phyloP scores from a whole-genome alignment of 176 grass and related monocot genomes.

The Neostapfia colusana region DNA sequence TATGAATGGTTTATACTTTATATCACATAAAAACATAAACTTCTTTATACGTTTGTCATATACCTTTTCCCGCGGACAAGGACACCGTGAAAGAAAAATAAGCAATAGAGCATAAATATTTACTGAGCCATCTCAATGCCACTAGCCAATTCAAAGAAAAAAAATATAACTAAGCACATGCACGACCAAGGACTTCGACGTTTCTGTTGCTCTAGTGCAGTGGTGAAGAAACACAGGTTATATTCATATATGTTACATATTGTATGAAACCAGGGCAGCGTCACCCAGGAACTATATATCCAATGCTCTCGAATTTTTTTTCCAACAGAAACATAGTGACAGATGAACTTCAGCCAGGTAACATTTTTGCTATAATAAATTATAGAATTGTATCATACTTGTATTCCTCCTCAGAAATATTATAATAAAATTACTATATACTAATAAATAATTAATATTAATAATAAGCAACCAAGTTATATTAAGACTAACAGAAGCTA shows the following conservation, averaged over 20 bases:
- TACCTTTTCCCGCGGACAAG: neutral
- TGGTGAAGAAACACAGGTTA: constrained; percentile 16
- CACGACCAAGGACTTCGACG: neutral
- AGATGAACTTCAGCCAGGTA: neutral
- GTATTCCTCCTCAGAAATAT: neutral
- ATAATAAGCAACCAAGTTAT: constrained; percentile 25
- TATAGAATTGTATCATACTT: neutral
- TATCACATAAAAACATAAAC: neutral
- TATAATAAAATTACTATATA: no score
- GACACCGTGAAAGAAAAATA: constrained; percentile 14
- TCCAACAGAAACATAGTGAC: neutral
- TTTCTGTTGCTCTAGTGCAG: neutral
- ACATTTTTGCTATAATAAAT: neutral
- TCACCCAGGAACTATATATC: neutral
- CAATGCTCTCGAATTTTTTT: neutral
- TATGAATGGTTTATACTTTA: neutral
- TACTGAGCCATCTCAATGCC: neutral
- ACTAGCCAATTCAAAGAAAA: constrained; percentile 7
- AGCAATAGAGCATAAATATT: neutral
- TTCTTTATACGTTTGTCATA: constrained; percentile 9
- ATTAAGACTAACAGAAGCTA: constrained; percentile 4
- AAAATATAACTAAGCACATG: neutral
- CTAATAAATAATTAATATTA: no score
- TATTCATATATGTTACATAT: neutral
- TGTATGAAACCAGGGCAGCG: neutral